Evolutionary conservation across 768 basidiomycete genomes (phyloP).

Genomic region (Naganishia friedmannii): DNA sequence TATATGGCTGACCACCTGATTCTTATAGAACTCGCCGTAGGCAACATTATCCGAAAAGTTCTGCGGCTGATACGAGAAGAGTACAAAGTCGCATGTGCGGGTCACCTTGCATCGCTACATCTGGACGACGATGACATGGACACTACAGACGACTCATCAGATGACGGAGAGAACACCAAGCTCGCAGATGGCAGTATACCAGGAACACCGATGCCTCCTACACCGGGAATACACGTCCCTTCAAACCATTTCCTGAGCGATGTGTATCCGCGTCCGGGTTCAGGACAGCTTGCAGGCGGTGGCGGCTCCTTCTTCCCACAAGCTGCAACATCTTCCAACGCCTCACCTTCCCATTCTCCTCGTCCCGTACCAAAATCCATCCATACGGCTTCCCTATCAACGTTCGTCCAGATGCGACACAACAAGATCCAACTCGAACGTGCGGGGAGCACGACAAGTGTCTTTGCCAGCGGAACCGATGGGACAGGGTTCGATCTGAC

Average conservation of each 20-base stretch:
- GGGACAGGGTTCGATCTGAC: slow-evolving; percentile 21
- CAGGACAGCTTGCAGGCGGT: neutral
- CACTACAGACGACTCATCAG: slow-evolving; percentile 35
- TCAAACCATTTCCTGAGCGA: slow-evolving; percentile 42
- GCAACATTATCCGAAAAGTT: slow-evolving; percentile 89
- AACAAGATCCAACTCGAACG: slow-evolving; percentile 47
- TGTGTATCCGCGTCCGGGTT: slow-evolving; percentile 22
- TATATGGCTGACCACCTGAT: neutral
- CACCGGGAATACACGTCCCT: slow-evolving; percentile 48
- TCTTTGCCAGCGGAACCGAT: slow-evolving; percentile 11
- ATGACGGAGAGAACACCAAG: slow-evolving; percentile 71
- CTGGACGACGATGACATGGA: neutral
- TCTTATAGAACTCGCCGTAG: slow-evolving; percentile 79
- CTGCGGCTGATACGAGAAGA: slow-evolving; percentile 93
- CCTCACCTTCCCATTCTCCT: slow-evolving; percentile 23
- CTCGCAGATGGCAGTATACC: slow-evolving; percentile 47
- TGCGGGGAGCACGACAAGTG: slow-evolving; percentile 32
- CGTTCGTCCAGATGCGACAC: slow-evolving; percentile 50
- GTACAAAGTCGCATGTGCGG: slow-evolving; percentile 71
- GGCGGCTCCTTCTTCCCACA: slow-evolving; percentile 32
- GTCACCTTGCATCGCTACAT: slow-evolving; percentile 49
- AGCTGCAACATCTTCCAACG: slow-evolving; percentile 23
- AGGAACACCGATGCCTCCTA: slow-evolving; percentile 45
- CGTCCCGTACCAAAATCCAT: slow-evolving; percentile 5
- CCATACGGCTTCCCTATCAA: slow-evolving; percentile 41